Conservation (phyloP, 1,284 basidiomycete genomes). For the Athelia sp. region DNA sequence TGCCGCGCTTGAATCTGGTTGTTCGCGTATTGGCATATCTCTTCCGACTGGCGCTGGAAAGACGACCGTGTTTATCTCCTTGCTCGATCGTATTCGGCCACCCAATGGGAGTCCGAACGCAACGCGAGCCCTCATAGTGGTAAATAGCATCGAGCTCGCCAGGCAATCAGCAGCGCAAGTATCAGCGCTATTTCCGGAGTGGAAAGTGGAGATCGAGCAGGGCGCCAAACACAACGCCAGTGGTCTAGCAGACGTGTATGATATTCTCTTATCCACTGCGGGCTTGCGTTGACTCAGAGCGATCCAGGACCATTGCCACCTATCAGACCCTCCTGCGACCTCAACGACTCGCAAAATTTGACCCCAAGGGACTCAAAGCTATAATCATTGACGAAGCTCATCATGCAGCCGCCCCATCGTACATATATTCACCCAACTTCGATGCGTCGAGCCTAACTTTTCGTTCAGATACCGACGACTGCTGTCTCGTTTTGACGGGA, state of each 20-base stretch:
- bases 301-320: conserved; percentile 79
- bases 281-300: background rate
- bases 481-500: conserved; percentile 69
- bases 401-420: conserved; percentile 91
- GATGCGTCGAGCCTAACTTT: conserved; percentile 2
- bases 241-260: conserved; percentile 83
- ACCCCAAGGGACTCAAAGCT: conserved; percentile 68
- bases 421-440: conserved; percentile 8
- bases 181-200: conserved; percentile 60
- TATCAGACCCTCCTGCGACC: conserved; percentile 81
- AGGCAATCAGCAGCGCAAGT: conserved; percentile 82
- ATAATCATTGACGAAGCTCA: conserved; percentile 94
- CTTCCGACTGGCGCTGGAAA: conserved; percentile 92
- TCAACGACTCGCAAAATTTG: conserved; percentile 75
- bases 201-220: conserved; percentile 91
- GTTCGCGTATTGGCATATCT: conserved; percentile 85
- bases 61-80: conserved; percentile 86
- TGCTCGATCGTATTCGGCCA: conserved; percentile 58
- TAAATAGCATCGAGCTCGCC: conserved; percentile 87
- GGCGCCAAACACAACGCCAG: conserved; percentile 71
- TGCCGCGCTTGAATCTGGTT: conserved; percentile 58
- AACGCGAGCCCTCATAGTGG: conserved; percentile 71
- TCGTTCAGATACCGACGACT: conserved; percentile 67
- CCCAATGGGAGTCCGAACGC: conserved; percentile 39
- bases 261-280: conserved; percentile 8